Evolutionary conservation across 495 filamentous ascomycete genomes (phyloP).

Genomic region (Neohortaea acidophila): DNA sequence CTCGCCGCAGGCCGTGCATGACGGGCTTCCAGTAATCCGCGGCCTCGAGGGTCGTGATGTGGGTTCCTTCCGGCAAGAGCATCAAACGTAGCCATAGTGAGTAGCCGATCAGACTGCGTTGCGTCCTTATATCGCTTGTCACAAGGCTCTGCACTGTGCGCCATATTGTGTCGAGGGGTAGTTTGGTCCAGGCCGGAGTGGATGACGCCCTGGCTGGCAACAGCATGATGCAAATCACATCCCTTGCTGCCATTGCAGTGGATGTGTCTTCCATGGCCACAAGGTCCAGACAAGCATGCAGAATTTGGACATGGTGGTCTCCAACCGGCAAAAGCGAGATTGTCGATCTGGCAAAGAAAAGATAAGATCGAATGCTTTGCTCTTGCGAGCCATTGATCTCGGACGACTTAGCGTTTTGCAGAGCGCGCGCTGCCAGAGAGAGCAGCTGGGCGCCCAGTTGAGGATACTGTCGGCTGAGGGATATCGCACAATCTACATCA

Average conservation of each 20-base stretch:
- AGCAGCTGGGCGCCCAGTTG: background rate
- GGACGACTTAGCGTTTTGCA: background rate
- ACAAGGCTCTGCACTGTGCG: background rate
- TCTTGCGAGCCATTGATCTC: background rate
- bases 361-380: background rate
- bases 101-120: background rate
- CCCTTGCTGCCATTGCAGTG: background rate
- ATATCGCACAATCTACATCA: background rate
- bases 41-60: too few relatives aligned
- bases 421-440: background rate
- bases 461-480: background rate
- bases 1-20: conserved; percentile 26
- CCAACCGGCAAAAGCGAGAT: background rate
- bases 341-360: background rate
- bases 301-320: background rate
- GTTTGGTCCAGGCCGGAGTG: too few relatives aligned
- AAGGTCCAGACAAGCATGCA: background rate
- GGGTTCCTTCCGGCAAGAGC: background rate
- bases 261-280: background rate
- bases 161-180: background rate
- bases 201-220: background rate
- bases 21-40: conserved; percentile 28
- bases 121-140: background rate
- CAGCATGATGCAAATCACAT: background rate
- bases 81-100: conserved; percentile 9